Base-by-base conservation (phyloP, 208 protist genomes). In the Wallacemonas sp. region DNA sequence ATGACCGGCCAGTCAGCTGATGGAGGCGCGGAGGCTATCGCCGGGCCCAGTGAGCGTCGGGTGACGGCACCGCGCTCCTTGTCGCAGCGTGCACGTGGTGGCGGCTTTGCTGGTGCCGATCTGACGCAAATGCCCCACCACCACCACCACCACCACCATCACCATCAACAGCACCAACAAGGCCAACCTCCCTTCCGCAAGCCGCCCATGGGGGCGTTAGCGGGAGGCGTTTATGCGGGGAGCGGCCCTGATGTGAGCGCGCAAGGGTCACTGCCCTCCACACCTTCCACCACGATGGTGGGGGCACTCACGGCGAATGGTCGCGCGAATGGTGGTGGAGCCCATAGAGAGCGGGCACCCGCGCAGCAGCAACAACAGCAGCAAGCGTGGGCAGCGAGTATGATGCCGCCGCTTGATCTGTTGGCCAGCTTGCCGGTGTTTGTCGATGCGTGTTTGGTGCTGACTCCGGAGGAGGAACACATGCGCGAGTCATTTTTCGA, bases 361-460 rank as follows among this genome's bases (percentile, higher is more conserved):
- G 4, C 37, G 17, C 42, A 54, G 24, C 50, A 68, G 53, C 59
- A 62, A 26, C 48, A 63, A 33, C 55, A 67, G 39, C 45, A 59
- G 34, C 27, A 67, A 24, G 29, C 37, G 15, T 52, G 48, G 13
- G 10, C 42, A 19, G 30, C 32, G 15, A 21, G 44, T 33, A 59
- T 38, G 57, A 59, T 54, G 37, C 27, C 66, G 12, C 57, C 45
- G 5, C 37, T 32, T 32, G 33, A 53, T 15, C 42, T 94, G 59
- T 32, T 87, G 36, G 75, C 66, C 3, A 76, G 67, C 0, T 60
- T 94, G 46, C 77, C 81, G 0, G 65, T 72, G 36, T 94, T 84
- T 62, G 75, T 94, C 17, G 70, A 79, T 1, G 66, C 76, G 13
- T 94, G 88, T 66, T 68, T 94, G 36, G 74, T 68, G 29, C 72